Evolutionary conservation across 2,329 filamentous ascomycete species (phyloP).

Genomic region (Sporothrix schenckii): DNA sequence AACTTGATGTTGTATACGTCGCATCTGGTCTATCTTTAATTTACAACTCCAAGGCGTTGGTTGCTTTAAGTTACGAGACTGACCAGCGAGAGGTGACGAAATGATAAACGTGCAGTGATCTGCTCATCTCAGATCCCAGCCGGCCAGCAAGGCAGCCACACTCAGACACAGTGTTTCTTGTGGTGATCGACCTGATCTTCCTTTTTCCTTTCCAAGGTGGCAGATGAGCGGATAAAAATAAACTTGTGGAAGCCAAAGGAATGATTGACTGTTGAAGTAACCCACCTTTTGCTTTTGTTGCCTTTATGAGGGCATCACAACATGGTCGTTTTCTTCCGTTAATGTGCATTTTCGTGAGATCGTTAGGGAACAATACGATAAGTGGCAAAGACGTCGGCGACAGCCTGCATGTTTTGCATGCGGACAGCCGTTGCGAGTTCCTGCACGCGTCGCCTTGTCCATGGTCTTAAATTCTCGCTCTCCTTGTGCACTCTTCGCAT

Average conservation of each 20-base stretch:
- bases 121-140: constrained; percentile 13
- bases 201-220: constrained; percentile 2
- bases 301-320: neutral
- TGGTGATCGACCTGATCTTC: constrained; percentile 8
- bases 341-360: neutral
- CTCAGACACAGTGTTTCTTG: neutral
- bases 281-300: neutral
- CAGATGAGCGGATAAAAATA: constrained; percentile 17
- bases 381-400: neutral
- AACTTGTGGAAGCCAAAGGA: constrained; percentile 11
- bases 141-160: neutral
- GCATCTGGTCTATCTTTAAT: too few species aligned
- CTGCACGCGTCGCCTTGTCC: neutral
- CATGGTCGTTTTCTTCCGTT: neutral
- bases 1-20: neutral
- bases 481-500: neutral
- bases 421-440: too few species aligned
- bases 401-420: neutral
- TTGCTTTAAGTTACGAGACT: constrained; percentile 1
- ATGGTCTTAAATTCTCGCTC: neutral
- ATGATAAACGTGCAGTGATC: constrained; percentile 6
- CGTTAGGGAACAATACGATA: neutral
- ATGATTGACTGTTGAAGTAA: neutral
- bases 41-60: neutral
- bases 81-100: constrained; percentile 1